phyloP scores from a whole-genome alignment of 2,329 filamentous ascomycete genomes.

The Phaeosphaeria sp. region DNA sequence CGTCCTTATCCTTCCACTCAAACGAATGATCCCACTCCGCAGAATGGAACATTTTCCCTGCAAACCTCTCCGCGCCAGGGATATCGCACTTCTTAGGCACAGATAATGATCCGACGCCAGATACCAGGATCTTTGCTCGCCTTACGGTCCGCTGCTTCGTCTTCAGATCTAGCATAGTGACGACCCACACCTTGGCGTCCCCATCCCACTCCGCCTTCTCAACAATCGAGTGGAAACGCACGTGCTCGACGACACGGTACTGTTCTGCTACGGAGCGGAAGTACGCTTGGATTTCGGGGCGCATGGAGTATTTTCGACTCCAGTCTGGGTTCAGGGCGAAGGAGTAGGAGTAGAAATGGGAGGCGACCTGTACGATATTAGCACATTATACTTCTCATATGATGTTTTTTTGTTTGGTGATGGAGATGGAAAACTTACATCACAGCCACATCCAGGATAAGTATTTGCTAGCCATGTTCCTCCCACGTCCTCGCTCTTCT shows the following conservation, averaged over 20 bases:
- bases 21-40: conserved; percentile 55
- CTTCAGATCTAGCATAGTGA: conserved; percentile 28
- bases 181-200: conserved; percentile 48
- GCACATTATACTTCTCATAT: background rate
- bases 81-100: conserved; percentile 49
- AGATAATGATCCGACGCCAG: conserved; percentile 36
- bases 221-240: conserved; percentile 55
- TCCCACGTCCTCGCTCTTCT: conserved; percentile 51
- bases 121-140: conserved; percentile 36
- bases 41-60: conserved; percentile 43
- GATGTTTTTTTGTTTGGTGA: too few species aligned
- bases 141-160: conserved; percentile 24
- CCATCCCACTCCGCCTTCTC: conserved; percentile 56
- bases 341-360: conserved; percentile 68
- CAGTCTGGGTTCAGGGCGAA: conserved; percentile 67
- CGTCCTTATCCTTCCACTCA: conserved; percentile 54
- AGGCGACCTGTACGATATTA: conserved; percentile 28
- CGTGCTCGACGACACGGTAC: conserved; percentile 49
- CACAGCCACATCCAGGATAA: conserved; percentile 45
- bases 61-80: conserved; percentile 55
- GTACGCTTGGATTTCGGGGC: conserved; percentile 64
- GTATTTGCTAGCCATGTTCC: conserved; percentile 44
- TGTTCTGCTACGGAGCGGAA: conserved; percentile 49
- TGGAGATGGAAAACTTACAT: too few species aligned
- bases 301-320: conserved; percentile 64